phyloP scores from a whole-genome alignment of 2,329 filamentous ascomycete genomes.

The Sclerotinia nivalis region DNA sequence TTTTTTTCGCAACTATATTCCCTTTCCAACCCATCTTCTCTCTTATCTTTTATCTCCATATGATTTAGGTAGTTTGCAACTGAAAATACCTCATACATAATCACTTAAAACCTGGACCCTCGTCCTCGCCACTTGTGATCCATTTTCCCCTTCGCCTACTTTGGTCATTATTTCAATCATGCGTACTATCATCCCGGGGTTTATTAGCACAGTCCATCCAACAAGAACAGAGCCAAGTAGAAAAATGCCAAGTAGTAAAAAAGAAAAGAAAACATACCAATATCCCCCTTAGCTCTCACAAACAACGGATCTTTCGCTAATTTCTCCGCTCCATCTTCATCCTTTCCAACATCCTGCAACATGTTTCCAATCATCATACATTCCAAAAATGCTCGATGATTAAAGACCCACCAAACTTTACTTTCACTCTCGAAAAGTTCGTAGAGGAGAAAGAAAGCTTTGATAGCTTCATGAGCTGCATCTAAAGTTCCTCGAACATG shows the following conservation, averaged over 20 bases:
- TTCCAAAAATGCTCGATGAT: slow-evolving; percentile 78
- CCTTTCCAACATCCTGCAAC: slow-evolving; percentile 52
- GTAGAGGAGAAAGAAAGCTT: slow-evolving; percentile 73
- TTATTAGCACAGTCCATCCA: neutral
- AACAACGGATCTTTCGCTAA: slow-evolving; percentile 57
- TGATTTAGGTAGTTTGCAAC: neutral
- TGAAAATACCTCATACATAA: slow-evolving; percentile 38
- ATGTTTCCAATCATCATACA: slow-evolving; percentile 67
- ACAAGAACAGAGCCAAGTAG: neutral
- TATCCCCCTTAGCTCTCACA: slow-evolving; percentile 60
- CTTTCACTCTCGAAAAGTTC: slow-evolving; percentile 69
- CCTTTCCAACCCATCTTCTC: neutral
- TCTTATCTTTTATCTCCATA: too few relatives aligned
- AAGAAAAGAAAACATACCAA: slow-evolving; percentile 50
- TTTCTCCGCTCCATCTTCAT: slow-evolving; percentile 49
- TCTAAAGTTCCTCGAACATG: slow-evolving; percentile 72
- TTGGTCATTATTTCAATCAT: slow-evolving; percentile 66
- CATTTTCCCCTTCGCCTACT: slow-evolving; percentile 57
- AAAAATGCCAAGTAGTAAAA: neutral
- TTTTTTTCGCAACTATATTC: too few relatives aligned
- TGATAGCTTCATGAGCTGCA: slow-evolving; percentile 73
- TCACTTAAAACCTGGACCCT: slow-evolving; percentile 60
- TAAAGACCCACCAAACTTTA: slow-evolving; percentile 82
- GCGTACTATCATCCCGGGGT: slow-evolving; percentile 45
- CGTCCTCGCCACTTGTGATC: slow-evolving; percentile 60